Evolutionary conservation across 495 filamentous ascomycete species (phyloP).

Genomic region (Penicillium longicatenatum): DNA sequence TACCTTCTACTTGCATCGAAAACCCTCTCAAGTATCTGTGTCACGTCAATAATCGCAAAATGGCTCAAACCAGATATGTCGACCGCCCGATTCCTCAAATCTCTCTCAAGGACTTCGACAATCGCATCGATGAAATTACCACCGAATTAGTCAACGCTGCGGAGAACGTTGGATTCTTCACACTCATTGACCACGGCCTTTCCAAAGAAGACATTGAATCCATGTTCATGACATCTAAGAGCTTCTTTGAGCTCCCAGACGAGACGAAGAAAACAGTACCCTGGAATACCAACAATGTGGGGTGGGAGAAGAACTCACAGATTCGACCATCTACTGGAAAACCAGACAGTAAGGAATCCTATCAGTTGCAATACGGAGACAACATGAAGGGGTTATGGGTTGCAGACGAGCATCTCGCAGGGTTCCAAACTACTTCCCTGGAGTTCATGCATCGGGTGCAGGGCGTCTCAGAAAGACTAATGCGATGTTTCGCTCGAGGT

Average conservation of each 20-base stretch:
- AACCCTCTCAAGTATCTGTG: background rate
- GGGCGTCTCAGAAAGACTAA: slow-evolving; percentile 55
- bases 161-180: slow-evolving; percentile 66
- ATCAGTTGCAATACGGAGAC: slow-evolving; percentile 62
- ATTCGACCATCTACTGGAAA: slow-evolving; percentile 61
- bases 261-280: slow-evolving; percentile 54
- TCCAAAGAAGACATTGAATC: slow-evolving; percentile 47
- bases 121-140: slow-evolving; percentile 56
- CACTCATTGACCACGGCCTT: slow-evolving; percentile 58
- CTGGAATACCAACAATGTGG: slow-evolving; percentile 56
- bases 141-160: slow-evolving; percentile 55
- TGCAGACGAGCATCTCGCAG: slow-evolving; percentile 46
- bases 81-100: slow-evolving; percentile 57
- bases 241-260: slow-evolving; percentile 60
- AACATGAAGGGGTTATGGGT: slow-evolving; percentile 56
- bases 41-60: slow-evolving; percentile 1
- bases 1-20: background rate
- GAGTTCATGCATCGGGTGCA: slow-evolving; percentile 59
- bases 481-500: slow-evolving; percentile 60
- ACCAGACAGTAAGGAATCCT: slow-evolving; percentile 63
- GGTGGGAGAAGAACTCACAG: slow-evolving; percentile 67
- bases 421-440: slow-evolving; percentile 45
- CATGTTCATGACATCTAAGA: slow-evolving; percentile 53
- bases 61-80: slow-evolving; percentile 43
- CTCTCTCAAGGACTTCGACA: slow-evolving; percentile 56